Conservation (phyloP, 257 asterid genomes). For the Verbena officinalis region DNA sequence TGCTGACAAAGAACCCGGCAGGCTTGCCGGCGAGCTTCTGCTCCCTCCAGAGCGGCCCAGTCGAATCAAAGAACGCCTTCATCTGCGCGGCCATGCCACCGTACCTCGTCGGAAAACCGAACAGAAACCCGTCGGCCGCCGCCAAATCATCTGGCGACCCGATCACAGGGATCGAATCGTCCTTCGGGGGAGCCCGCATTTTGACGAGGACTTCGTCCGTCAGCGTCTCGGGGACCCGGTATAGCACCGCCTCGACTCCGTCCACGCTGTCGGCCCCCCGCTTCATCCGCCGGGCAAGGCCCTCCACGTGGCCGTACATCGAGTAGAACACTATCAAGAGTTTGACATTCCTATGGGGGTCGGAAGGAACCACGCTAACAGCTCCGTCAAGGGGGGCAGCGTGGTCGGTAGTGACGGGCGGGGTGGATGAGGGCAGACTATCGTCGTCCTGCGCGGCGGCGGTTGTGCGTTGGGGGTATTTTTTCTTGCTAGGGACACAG, state of each 20-base stretch:
- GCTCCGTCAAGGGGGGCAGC: slow-evolving; percentile 4
- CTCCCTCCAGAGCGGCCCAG: slow-evolving; percentile 84
- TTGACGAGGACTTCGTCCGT: slow-evolving; percentile 58
- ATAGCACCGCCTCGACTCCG: slow-evolving; percentile 75
- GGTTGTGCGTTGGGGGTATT: slow-evolving; percentile 40
- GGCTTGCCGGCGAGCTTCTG: slow-evolving; percentile 94
- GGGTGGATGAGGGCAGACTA: slow-evolving; percentile 32
- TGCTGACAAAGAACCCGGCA: slow-evolving; percentile 95
- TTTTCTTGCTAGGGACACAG: slow-evolving; percentile 86
- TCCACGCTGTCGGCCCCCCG: slow-evolving; percentile 70
- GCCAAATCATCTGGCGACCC: slow-evolving; percentile 57
- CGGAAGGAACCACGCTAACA: slow-evolving; percentile 21
- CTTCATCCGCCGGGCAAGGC: slow-evolving; percentile 82
- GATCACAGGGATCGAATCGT: slow-evolving; percentile 66
- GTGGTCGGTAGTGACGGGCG: slow-evolving; percentile 17
- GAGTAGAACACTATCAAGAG: slow-evolving; percentile 84
- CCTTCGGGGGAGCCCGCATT: slow-evolving; percentile 81
- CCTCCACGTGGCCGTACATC: slow-evolving; percentile 97
- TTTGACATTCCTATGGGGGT: slow-evolving; percentile 40
- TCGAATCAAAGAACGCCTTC: slow-evolving; percentile 94
- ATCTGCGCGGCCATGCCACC: slow-evolving; percentile 98
- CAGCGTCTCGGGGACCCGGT: slow-evolving; percentile 83
- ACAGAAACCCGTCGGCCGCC: slow-evolving; percentile 80
- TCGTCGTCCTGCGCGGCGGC: slow-evolving; percentile 29
- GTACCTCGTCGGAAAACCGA: slow-evolving; percentile 93